phyloP scores from a whole-genome alignment of 1,284 basidiomycete species.

The Cryptococcus sp. region DNA sequence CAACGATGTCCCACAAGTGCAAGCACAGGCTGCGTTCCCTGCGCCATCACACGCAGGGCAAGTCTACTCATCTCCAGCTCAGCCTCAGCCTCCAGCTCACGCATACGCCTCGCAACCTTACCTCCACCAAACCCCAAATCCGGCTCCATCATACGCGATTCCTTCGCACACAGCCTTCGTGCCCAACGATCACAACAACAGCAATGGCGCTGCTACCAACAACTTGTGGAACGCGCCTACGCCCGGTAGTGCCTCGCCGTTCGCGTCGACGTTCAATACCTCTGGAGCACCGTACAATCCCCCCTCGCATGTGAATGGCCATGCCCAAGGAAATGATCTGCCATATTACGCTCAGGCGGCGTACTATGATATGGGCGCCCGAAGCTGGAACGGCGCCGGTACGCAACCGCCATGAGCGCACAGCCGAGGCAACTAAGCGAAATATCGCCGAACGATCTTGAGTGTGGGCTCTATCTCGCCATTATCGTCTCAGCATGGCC shows the following conservation, averaged over 20 bases:
- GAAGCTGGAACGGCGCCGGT: too few species aligned
- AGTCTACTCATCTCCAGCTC: not conserved
- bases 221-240: not conserved
- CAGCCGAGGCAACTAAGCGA: too few species aligned
- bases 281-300: not conserved
- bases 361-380: not conserved
- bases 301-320: not conserved
- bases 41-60: not conserved
- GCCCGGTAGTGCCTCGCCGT: not conserved
- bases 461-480: too few species aligned
- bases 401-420: too few species aligned
- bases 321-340: not conserved
- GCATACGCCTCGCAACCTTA: not conserved
- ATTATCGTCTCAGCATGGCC: too few species aligned
- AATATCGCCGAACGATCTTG: too few species aligned
- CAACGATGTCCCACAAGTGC: not conserved
- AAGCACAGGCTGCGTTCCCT: not conserved
- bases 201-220: not conserved
- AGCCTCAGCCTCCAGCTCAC: not conserved
- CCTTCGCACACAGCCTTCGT: not conserved
- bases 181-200: not conserved
- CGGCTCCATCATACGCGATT: not conserved
- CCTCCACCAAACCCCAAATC: not conserved
- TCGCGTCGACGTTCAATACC: not conserved
- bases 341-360: conserved; percentile 14